These are phyloP conservation scores for Dioscorea zingiberensis DNA, from an alignment of 106 monocot genomes.

Conservation along the genomic window DNA sequence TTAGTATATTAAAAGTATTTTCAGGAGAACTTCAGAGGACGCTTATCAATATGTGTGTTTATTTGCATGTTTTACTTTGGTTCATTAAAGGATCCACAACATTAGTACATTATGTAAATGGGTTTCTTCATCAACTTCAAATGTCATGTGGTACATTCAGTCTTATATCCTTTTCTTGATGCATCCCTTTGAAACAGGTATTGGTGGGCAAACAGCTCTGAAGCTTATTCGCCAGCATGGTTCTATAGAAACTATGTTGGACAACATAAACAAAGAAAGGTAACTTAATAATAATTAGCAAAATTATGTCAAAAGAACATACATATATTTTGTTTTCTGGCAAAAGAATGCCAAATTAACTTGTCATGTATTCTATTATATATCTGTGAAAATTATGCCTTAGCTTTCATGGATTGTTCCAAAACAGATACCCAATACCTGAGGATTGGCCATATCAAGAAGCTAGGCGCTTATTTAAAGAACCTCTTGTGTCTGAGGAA, in stretches of 20 bases:
- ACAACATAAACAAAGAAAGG: slow-evolving; percentile 96
- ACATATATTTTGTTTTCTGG: too few species aligned
- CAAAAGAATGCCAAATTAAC: too few species aligned
- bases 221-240: slow-evolving; percentile 96
- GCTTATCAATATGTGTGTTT: too few species aligned
- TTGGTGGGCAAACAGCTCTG: slow-evolving; percentile 88
- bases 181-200: slow-evolving; percentile 50
- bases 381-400: too few species aligned
- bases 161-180: neutral
- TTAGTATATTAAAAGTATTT: too few species aligned
- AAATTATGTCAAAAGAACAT: too few species aligned
- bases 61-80: too few species aligned
- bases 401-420: too few species aligned
- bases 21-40: too few species aligned
- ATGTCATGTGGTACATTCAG: neutral
- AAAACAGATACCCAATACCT: slow-evolving; percentile 70
- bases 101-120: too few species aligned
- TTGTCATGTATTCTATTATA: too few species aligned
- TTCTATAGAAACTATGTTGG: slow-evolving; percentile 74
- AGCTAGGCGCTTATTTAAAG: slow-evolving; percentile 81
- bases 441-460: slow-evolving; percentile 95
- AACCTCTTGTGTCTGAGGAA: slow-evolving; percentile 61
- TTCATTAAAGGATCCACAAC: too few species aligned
- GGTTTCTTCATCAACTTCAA: neutral
- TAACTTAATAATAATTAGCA: slow-evolving; percentile 4